Base-by-base conservation (phyloP, 75 land plant genomes). In the Adiantum capillusveneris region DNA sequence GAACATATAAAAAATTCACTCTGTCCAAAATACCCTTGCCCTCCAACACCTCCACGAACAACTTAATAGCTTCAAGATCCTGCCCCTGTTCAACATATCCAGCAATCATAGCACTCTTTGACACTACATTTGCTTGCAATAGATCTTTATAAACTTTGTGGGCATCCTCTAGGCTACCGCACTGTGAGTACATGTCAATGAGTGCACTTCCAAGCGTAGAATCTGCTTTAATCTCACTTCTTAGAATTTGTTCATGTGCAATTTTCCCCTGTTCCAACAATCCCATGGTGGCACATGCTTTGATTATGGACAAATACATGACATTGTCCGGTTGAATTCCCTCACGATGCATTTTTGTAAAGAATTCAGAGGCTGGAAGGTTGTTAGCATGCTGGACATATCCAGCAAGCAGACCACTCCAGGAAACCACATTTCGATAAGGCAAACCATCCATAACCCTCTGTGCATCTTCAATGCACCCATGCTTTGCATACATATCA, bases 171-270 rank as follows among this genome's bases (percentile, higher is more conserved):
- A 73, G 50, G 50, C 56, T 59, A 11, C 81, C 81, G 60, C 81
- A 80, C 66, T 72, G 75, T 7, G 71, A 72, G 76, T 83, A 83
- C 86, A 83, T 79, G 56, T 74, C 74, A 16, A 83, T 79, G n/a
- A 83, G 59, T 14, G 86, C 64, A 57, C 75, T 61, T 36, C 74
- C 49, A 42, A 83, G 44, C 64, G 46, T 65, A 24, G 31, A 61
- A 70, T 79, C 77, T 49, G 57, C 37, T 43, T 58, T 63, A 72
- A 66, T 30, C 39, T 79, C 69, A 16, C 43, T 44, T 21, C 31
- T 42, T 19, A 64, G 17, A 21, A 76, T 50, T 24, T 76, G 76
- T 57, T 34, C 22, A 49, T 62, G 54, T 12, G 29, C 29, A 21
- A 44, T 56, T 30, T 18, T 46, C 7, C 65, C 65, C 14, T 21